Evolutionary conservation across 306 rosid genomes (phyloP), one percentile per base, ranked within the genome.

Genomic region (Sicyos edulis): DNA sequence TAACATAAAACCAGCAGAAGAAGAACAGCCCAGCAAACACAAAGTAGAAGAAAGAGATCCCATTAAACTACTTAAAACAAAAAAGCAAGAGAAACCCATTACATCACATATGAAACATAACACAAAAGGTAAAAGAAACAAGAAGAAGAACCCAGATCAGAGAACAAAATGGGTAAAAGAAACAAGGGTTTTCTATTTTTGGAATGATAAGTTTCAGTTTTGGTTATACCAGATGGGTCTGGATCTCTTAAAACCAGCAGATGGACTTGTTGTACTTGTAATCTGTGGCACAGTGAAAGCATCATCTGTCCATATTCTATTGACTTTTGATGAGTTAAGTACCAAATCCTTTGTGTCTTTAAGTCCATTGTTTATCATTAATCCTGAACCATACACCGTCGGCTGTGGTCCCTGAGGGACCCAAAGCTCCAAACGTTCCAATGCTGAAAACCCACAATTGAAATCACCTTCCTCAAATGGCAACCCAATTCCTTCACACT

Each of bases 231-330:
- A 86, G 19, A 78, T 81, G 47, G 83, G 78, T 66, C 89, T 83
- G 44, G 82, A 71, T 84, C 92, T 88, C 87, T 88, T 90, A 70
- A 78, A 82, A 60, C 78, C 81, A 37, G 40, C 4, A 29, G 79
- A 82, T 1, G 80, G 75, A 71, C 80, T 78, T 69, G 79, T 74
- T 59, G 55, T 79, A 72, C 80, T 83, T 67, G 20, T 47, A 4
- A 92, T 88, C 74, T 95, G 87, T 32, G 99, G 99, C 78, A 95
- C 99, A 19, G 85, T 80, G 83, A 89, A 95, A 70, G 70, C 76
- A 70, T 91, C 99, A 69, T 91, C 96, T 65, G 77, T 80, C 85
- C 81, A 81, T 54, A 59, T 74, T 74, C 86, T 72, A 75, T 81
- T 87, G 77, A 37, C 73, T 76, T 82, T 86, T 59, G 50, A 62